These are phyloP conservation scores for Usnea hakonensis DNA, from an alignment of 495 filamentous ascomycete species.

Conservation along the genomic window DNA sequence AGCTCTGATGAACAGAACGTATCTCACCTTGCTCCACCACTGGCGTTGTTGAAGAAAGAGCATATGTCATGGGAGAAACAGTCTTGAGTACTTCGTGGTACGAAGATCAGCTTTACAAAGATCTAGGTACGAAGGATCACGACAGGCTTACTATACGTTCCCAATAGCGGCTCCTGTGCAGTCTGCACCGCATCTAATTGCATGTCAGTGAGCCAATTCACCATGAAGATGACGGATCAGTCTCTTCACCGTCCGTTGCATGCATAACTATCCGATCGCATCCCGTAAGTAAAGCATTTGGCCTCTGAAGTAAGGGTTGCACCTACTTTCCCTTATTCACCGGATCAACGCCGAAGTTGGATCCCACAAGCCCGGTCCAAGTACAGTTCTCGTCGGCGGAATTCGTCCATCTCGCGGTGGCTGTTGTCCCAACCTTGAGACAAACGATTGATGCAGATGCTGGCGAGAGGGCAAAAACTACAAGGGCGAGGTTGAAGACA, in stretches of 20 bases:
- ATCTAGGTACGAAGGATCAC: no score
- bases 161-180: slow-evolving; percentile 16
- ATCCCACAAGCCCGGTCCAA: slow-evolving; percentile 19
- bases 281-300: background rate
- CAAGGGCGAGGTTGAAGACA: background rate
- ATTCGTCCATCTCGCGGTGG: slow-evolving; percentile 19
- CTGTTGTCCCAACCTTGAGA: slow-evolving; percentile 10
- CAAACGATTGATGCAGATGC: slow-evolving; percentile 14
- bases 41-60: slow-evolving; percentile 24
- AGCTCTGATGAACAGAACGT: no score
- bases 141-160: slow-evolving; percentile 17
- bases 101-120: background rate
- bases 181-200: slow-evolving; percentile 19
- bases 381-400: slow-evolving; percentile 5
- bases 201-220: background rate
- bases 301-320: background rate
- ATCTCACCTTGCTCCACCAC: slow-evolving; percentile 16
- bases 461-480: background rate
- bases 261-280: slow-evolving; percentile 11
- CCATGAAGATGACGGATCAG: background rate
- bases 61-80: slow-evolving; percentile 24
- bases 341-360: slow-evolving; percentile 17
- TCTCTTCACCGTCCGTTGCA: slow-evolving; percentile 21
- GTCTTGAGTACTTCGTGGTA: slow-evolving; percentile 18
- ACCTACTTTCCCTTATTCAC: slow-evolving; percentile 18